Evolutionary conservation across 2,329 filamentous ascomycete species (phyloP).

Genomic region (Karstenula rhodostoma): DNA sequence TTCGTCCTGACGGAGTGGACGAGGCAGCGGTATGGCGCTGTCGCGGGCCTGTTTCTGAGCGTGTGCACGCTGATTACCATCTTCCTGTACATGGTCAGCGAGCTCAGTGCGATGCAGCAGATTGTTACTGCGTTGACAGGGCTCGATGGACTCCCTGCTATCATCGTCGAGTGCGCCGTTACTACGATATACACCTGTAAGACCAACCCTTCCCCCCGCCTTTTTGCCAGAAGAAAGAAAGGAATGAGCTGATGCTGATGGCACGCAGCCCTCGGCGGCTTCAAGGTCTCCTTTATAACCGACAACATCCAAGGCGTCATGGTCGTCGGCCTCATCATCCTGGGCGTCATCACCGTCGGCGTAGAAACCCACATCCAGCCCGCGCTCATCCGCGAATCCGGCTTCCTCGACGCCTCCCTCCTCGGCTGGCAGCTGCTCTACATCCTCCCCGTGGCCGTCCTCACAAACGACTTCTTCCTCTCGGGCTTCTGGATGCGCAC

Average conservation of each 20-base stretch:
- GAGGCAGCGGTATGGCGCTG: slow-evolving; percentile 75
- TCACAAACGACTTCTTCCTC: slow-evolving; percentile 88
- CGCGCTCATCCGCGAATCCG: slow-evolving; percentile 72
- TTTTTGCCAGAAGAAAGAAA: not conserved
- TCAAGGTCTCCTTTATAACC: slow-evolving; percentile 83
- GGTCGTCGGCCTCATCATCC: slow-evolving; percentile 77
- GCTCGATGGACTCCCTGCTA: slow-evolving; percentile 74
- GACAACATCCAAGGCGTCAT: slow-evolving; percentile 83
- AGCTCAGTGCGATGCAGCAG: slow-evolving; percentile 82
- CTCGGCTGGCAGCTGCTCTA: slow-evolving; percentile 88
- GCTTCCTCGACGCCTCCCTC: slow-evolving; percentile 71
- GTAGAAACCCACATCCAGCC: slow-evolving; percentile 76
- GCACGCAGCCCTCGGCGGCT: slow-evolving; percentile 75
- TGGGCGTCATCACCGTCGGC: slow-evolving; percentile 80
- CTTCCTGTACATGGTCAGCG: slow-evolving; percentile 87
- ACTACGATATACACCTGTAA: slow-evolving; percentile 86
- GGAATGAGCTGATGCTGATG: slow-evolving; percentile 25
- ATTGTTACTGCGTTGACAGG: slow-evolving; percentile 78
- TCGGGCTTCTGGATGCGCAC: slow-evolving; percentile 86
- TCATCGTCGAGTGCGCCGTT: slow-evolving; percentile 79
- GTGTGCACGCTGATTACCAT: slow-evolving; percentile 80
- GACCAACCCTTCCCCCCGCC: slow-evolving; percentile 9
- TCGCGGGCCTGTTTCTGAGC: slow-evolving; percentile 76
- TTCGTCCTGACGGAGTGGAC: slow-evolving; percentile 89
- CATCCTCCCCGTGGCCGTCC: slow-evolving; percentile 80